Conservation (phyloP, 1,284 basidiomycete species). For the Kalmanozyma brasiliensis region DNA sequence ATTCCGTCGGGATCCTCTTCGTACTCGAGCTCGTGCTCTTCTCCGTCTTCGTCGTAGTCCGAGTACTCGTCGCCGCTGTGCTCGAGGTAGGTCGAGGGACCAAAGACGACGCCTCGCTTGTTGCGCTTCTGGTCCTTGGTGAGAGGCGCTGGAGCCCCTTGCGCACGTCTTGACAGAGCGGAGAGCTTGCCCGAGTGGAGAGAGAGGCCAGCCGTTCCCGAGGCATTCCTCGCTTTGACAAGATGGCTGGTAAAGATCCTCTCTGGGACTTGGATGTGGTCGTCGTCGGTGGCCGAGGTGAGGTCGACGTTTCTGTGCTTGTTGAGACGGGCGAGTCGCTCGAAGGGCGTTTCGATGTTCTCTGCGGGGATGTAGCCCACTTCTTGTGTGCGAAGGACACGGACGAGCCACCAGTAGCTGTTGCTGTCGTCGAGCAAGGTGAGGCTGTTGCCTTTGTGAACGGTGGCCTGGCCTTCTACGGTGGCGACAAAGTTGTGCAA, state of each 20-base stretch:
- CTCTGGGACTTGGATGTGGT: conserved; percentile 62
- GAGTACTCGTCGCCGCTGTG: conserved; percentile 64
- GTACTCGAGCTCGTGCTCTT: conserved; percentile 55
- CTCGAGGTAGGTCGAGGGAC: conserved; percentile 62
- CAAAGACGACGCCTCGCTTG: conserved; percentile 63
- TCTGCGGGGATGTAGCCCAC: conserved; percentile 99
- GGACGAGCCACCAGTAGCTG: conserved; percentile 68
- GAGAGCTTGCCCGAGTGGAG: conserved; percentile 65
- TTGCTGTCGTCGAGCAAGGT: conserved; percentile 67
- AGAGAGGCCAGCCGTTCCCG: conserved; percentile 47
- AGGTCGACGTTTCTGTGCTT: conserved; percentile 94
- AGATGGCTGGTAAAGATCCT: conserved; percentile 57
- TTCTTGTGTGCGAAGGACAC: conserved; percentile 75
- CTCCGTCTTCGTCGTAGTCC: conserved; percentile 57
- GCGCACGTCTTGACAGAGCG: conserved; percentile 60
- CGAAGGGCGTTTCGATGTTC: conserved; percentile 98
- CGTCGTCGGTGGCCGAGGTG: conserved; percentile 65
- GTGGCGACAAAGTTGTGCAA: conserved; percentile 67
- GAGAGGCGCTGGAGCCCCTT: conserved; percentile 45
- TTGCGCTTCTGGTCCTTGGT: conserved; percentile 45
- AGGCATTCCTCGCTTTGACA: conserved; percentile 58
- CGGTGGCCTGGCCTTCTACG: conserved; percentile 67
- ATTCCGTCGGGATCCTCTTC: conserved; percentile 51
- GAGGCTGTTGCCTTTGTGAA: conserved; percentile 67
- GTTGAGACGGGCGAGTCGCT: conserved; percentile 92